Evolutionary conservation across 2,329 filamentous ascomycete genomes (phyloP).

Genomic region (Didymella sp.): DNA sequence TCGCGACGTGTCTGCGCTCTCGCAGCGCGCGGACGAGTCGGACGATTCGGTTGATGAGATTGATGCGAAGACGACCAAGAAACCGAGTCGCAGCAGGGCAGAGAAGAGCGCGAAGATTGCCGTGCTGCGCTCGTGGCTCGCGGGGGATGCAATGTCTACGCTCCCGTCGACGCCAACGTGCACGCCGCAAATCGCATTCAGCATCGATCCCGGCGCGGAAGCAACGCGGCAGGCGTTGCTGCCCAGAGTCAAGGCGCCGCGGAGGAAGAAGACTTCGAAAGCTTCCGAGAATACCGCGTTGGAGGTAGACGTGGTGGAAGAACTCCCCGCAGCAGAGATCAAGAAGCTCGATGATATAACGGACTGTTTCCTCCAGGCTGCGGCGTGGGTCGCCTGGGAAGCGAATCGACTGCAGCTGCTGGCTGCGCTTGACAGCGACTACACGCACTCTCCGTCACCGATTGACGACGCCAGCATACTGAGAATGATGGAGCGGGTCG

Average conservation of each 20-base stretch:
- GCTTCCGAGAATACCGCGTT: not conserved
- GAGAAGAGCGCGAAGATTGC: slow-evolving; percentile 69
- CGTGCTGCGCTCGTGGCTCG: slow-evolving; percentile 56
- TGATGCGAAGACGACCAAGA: slow-evolving; percentile 30
- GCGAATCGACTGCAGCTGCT: slow-evolving; percentile 55
- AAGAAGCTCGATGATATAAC: slow-evolving; percentile 80
- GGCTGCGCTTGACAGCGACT: not conserved
- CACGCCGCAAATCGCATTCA: slow-evolving; percentile 28
- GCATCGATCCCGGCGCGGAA: slow-evolving; percentile 17
- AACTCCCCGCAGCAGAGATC: slow-evolving; percentile 17
- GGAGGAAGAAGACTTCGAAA: not conserved
- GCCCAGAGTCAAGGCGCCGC: not conserved
- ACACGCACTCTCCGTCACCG: too few relatives aligned
- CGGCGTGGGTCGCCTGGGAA: slow-evolving; percentile 80
- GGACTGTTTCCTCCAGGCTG: slow-evolving; percentile 78
- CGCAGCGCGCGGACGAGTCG: slow-evolving; percentile 17
- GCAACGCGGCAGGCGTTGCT: slow-evolving; percentile 18
- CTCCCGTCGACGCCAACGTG: slow-evolving; percentile 1
- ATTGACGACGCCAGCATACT: not conserved
- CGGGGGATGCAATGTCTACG: slow-evolving; percentile 21
- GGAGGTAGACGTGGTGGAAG: not conserved
- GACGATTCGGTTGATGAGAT: not conserved
- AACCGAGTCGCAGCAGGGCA: slow-evolving; percentile 49
- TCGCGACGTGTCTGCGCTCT: not conserved
- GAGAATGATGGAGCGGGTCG: slow-evolving; percentile 1